phyloP scores from a whole-genome alignment of 2,329 filamentous ascomycete genomes.

The Calycina herbarum region DNA sequence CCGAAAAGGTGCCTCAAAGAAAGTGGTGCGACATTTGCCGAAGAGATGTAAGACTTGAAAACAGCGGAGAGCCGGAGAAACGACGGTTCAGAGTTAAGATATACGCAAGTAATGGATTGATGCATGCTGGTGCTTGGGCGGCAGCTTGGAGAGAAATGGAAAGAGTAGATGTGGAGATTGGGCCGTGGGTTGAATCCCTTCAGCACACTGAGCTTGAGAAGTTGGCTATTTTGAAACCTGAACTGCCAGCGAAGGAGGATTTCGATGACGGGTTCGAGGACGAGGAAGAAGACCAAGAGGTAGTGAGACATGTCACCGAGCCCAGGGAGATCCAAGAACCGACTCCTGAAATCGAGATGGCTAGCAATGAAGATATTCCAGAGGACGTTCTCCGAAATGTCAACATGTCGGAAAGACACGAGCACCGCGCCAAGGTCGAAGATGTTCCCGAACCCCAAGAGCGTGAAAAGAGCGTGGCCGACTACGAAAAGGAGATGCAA shows the following conservation, averaged over 20 bases:
- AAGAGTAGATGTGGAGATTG: constrained; percentile 90
- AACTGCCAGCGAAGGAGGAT: constrained; percentile 12
- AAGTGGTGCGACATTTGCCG: constrained; percentile 39
- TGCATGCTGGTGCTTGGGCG: constrained; percentile 88
- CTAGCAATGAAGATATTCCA: neutral
- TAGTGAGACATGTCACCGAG: constrained; percentile 2
- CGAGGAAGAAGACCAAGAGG: constrained; percentile 17
- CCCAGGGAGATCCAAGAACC: neutral
- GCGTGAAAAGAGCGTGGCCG: constrained; percentile 13
- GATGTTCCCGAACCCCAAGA: constrained; percentile 7
- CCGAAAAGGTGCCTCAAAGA: constrained; percentile 17
- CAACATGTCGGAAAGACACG: neutral
- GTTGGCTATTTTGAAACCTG: constrained; percentile 40
- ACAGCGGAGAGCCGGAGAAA: constrained; percentile 23
- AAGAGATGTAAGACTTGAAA: constrained; percentile 35
- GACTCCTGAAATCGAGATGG: neutral
- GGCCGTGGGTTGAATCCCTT: constrained; percentile 65
- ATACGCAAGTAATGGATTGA: constrained; percentile 91
- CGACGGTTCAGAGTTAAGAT: constrained; percentile 77
- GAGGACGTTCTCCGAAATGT: neutral
- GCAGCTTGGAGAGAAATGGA: constrained; percentile 99
- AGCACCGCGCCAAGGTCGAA: constrained; percentile 2
- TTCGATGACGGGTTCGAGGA: constrained; percentile 30
- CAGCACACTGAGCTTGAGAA: constrained; percentile 61
- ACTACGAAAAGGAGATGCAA: constrained; percentile 50